Percentiles rank a stretch among this genome's conserved stretches.
phyloP scores from a whole-genome alignment of 352 stramenopile genomes.

The Aphanomyces euteiches region DNA sequence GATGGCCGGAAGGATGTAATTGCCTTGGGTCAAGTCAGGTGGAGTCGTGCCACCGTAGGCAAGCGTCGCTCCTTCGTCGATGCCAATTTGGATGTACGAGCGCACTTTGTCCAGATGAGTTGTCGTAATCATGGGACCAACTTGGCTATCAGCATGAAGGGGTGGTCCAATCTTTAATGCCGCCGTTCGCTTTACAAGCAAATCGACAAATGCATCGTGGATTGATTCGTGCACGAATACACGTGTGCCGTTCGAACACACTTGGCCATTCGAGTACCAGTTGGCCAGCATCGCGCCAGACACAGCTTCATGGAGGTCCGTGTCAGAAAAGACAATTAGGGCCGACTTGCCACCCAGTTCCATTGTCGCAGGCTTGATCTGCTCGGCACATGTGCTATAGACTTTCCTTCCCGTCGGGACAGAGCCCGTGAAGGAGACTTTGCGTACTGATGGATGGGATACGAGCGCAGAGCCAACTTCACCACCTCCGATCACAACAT shows the following conservation, averaged over 20 bases:
- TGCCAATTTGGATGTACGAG: conserved; percentile 57
- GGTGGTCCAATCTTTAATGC: conserved; percentile 80
- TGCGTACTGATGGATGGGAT: conserved; percentile 49
- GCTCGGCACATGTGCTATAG: conserved; percentile 59
- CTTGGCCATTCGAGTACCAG: conserved; percentile 86
- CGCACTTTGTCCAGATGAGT: conserved; percentile 77
- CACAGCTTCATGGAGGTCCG: conserved; percentile 77
- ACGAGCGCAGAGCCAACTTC: conserved; percentile 57
- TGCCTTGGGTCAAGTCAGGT: conserved; percentile 56
- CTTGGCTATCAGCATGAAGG: conserved; percentile 68
- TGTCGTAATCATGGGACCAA: conserved; percentile 84
- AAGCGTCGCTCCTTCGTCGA: conserved; percentile 56
- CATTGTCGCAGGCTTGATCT: conserved; percentile 87
- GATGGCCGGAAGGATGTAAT: conserved; percentile 88
- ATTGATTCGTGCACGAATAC: conserved; percentile 86
- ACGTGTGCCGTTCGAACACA: conserved; percentile 87
- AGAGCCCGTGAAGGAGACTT: conserved; percentile 87
- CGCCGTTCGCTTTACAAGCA: conserved; percentile 74
- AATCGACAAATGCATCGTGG: conserved; percentile 72
- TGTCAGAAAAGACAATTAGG: conserved; percentile 84
- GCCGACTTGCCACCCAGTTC: conserved; percentile 88
- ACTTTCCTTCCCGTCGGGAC: conserved; percentile 64
- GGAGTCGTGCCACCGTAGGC: conserved; percentile 49
- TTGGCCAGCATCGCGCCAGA: conserved; percentile 79
- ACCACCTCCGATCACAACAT: conserved; percentile 65